Conservation (phyloP, 2,329 filamentous ascomycete species). For the Neopestalotiopsis clavispora region DNA sequence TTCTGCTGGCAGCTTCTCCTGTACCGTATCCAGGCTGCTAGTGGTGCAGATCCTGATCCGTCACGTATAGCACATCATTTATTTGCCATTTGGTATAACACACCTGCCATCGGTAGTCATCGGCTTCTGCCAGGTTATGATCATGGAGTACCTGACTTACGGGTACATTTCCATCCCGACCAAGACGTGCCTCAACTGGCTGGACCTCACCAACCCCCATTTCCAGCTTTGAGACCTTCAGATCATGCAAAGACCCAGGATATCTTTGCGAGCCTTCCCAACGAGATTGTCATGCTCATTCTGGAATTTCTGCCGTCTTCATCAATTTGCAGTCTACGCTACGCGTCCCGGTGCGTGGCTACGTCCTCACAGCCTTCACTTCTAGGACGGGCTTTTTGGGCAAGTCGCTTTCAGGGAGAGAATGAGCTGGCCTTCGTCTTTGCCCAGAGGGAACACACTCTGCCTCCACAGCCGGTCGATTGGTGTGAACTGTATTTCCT, state of each 20-base stretch:
- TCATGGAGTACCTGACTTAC: constrained; percentile 20
- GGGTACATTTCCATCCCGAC: constrained; percentile 9
- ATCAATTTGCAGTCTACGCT: constrained; percentile 24
- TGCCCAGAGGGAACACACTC: constrained; percentile 19
- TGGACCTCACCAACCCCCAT: not conserved
- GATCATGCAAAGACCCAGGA: constrained; percentile 11
- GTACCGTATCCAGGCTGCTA: constrained; percentile 19
- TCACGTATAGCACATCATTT: constrained; percentile 23
- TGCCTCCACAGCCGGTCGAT: constrained; percentile 21
- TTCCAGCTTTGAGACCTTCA: not conserved
- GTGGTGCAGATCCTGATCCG: constrained; percentile 4
- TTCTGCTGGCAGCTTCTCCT: constrained; percentile 27
- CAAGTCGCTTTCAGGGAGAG: constrained; percentile 24
- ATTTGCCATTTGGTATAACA: constrained; percentile 26
- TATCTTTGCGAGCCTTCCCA: constrained; percentile 25
- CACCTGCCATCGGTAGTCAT: constrained; percentile 16
- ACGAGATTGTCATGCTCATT: constrained; percentile 26
- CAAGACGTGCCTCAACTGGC: not conserved
- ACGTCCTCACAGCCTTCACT: constrained; percentile 21
- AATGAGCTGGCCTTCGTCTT: constrained; percentile 29
- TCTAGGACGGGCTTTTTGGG: constrained; percentile 27
- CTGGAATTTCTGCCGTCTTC: constrained; percentile 22
- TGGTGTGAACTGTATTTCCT: constrained; percentile 27
- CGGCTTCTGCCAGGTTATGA: constrained; percentile 22
- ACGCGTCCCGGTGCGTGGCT: constrained; percentile 24